phyloP scores from a whole-genome alignment of 2,329 filamentous ascomycete species.

The Colletotrichum zoysiae region DNA sequence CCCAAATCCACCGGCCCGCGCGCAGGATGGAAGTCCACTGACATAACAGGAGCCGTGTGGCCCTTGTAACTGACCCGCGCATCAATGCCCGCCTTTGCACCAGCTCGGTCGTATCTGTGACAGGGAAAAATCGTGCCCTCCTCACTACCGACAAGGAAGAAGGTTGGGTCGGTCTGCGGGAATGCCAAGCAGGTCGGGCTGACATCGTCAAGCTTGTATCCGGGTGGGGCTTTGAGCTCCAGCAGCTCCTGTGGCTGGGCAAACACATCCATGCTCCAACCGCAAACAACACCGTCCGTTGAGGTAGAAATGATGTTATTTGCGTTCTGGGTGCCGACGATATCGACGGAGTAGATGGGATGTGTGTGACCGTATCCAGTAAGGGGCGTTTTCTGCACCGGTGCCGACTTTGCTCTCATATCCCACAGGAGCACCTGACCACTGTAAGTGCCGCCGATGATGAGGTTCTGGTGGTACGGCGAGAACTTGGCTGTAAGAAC shows the following conservation, averaged over 20 bases:
- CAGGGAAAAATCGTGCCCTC: slow-evolving; percentile 97
- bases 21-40: slow-evolving; percentile 93
- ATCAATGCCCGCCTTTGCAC: slow-evolving; percentile 96
- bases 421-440: slow-evolving; percentile 98
- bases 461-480: slow-evolving; percentile 97
- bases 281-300: slow-evolving; percentile 95
- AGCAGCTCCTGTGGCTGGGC: slow-evolving; percentile 95
- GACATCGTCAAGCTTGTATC: slow-evolving; percentile 92
- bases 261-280: slow-evolving; percentile 98
- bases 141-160: slow-evolving; percentile 96
- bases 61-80: slow-evolving; percentile 88
- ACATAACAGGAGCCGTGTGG: slow-evolving; percentile 95
- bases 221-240: slow-evolving; percentile 85
- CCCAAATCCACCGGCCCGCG: slow-evolving; percentile 93
- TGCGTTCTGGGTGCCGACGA: slow-evolving; percentile 97
- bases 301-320: slow-evolving; percentile 99
- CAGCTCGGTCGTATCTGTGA: slow-evolving; percentile 96
- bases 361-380: slow-evolving; percentile 97
- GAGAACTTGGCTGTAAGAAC: slow-evolving; percentile 97
- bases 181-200: slow-evolving; percentile 96
- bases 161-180: slow-evolving; percentile 93
- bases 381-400: slow-evolving; percentile 95
- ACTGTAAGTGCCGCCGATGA: slow-evolving; percentile 95
- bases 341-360: slow-evolving; percentile 93
- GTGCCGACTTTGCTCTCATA: slow-evolving; percentile 87